Base-by-base conservation (phyloP, 352 stramenopile genomes). In the Detonula confervacea region DNA sequence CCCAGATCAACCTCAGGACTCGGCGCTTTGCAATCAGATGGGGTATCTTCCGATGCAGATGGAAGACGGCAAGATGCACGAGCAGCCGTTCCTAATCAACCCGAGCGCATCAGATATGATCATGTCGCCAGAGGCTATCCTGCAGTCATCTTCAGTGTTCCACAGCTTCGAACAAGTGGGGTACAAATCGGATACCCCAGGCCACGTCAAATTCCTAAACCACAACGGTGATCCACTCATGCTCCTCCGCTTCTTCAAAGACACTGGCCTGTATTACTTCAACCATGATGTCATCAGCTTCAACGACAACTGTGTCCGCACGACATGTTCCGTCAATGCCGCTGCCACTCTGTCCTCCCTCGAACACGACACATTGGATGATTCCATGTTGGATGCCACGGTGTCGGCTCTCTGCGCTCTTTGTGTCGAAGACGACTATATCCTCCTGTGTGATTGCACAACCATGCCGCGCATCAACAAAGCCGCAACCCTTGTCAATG, bases 111-210 rank as follows among this genome's bases (percentile, higher is more conserved):
- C 46, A 0, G 62, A 71, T 37, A 61, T 14, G 0, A 71, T 71
- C 4, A 44, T 71, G 29, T 71, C 62, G 1, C 62, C 62, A 30
- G 18, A 65, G 14, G 56, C 56, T 20, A 52, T 65, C 22, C n/a
- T 49, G 7, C 14, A 63, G 5, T 24, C 49, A 29, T 57, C 47
- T 16, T 25, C 47, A 5, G 6, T n/a, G 25, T 51, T 65, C 35
- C n/a, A 18, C 18, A 49, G 24, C 4, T 65, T 39, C 11, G 20
- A 25, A 49, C 56, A 65, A 16, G 12, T n/a, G 1, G 61, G 61
- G 1, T 24, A 39, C 20, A 46, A 33, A 20, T 12, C 7, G 2
- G 3, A 20, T 5, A 0, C 12, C 1, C 22, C 39, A 14, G 61
- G 61, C 42, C 25, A 25, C 8, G 0, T 69, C n/a, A 1, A n/a